phyloP scores from a whole-genome alignment of 2,329 filamentous ascomycete genomes.

The Cytospora piceicola region DNA sequence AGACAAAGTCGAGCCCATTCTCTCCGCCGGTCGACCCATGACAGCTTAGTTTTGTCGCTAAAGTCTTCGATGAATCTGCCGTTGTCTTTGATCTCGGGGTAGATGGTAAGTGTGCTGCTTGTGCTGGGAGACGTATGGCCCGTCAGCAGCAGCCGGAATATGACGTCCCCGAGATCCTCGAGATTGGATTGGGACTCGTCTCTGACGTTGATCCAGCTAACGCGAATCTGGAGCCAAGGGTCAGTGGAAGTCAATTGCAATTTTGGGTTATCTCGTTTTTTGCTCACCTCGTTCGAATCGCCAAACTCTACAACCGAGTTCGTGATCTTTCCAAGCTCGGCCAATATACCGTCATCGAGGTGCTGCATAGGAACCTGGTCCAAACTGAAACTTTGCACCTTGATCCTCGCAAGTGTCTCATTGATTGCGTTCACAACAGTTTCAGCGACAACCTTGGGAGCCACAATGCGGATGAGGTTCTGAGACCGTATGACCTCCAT shows the following conservation, averaged over 20 bases:
- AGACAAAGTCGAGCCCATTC: slow-evolving; percentile 40
- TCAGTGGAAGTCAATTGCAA: slow-evolving; percentile 7
- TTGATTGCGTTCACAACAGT: slow-evolving; percentile 43
- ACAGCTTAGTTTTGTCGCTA: slow-evolving; percentile 38
- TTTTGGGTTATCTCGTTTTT: neutral
- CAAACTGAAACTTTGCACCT: slow-evolving; percentile 35
- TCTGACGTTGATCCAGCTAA: slow-evolving; percentile 49
- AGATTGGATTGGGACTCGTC: slow-evolving; percentile 32
- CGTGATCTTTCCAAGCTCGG: slow-evolving; percentile 45
- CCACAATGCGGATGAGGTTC: slow-evolving; percentile 42
- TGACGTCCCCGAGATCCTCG: slow-evolving; percentile 50
- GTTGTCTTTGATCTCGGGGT: slow-evolving; percentile 1
- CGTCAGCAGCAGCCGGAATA: slow-evolving; percentile 50
- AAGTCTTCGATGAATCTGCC: slow-evolving; percentile 41
- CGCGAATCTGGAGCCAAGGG: slow-evolving; percentile 34
- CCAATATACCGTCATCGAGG: slow-evolving; percentile 37
- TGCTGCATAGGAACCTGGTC: slow-evolving; percentile 34
- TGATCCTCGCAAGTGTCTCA: slow-evolving; percentile 36
- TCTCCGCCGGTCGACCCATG: slow-evolving; percentile 43
- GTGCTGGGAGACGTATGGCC: slow-evolving; percentile 36
- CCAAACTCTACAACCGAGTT: slow-evolving; percentile 45
- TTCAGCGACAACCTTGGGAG: slow-evolving; percentile 43
- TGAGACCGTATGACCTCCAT: slow-evolving; percentile 42
- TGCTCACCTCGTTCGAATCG: slow-evolving; percentile 32
- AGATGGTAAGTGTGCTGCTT: slow-evolving; percentile 34